phyloP scores from a whole-genome alignment of 1,139 yeast genomes.

The Candida tropicalis region DNA sequence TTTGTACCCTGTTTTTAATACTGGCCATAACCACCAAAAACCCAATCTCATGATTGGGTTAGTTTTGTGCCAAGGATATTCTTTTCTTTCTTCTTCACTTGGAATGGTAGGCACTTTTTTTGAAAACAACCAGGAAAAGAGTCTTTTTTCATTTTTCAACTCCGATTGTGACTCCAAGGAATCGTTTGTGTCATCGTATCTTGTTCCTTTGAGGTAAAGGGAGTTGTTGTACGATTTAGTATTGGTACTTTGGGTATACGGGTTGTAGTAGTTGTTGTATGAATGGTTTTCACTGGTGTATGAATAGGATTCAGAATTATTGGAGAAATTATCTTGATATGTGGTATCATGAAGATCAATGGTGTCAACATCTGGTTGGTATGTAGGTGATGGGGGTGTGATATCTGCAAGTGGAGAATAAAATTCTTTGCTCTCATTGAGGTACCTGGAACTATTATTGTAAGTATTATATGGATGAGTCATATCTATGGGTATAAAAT shows the following conservation, averaged over 20 bases:
- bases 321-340: background rate
- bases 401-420: background rate
- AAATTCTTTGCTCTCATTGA: background rate
- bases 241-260: background rate
- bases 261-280: background rate
- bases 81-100: constrained; percentile 37
- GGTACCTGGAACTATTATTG: no score
- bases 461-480: background rate
- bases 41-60: constrained; percentile 30
- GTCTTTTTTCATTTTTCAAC: constrained; percentile 31
- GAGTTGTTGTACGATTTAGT: constrained; percentile 1
- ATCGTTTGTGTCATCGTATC: background rate
- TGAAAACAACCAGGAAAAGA: constrained; percentile 37
- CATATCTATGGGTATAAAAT: background rate
- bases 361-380: constrained; percentile 1
- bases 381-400: background rate
- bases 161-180: constrained; percentile 14
- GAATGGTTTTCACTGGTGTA: background rate
- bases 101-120: constrained; percentile 39
- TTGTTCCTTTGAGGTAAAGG: background rate
- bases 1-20: constrained; percentile 43
- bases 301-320: background rate
- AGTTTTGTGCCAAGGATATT: constrained; percentile 40
- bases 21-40: constrained; percentile 47
- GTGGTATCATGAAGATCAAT: background rate